A percentile compares a stretch with the other conserved stretches of the same genome.
phyloP scores from a whole-genome alignment of 1,139 yeast genomes.

The Hyphopichia wangnamkhiaoensis region DNA sequence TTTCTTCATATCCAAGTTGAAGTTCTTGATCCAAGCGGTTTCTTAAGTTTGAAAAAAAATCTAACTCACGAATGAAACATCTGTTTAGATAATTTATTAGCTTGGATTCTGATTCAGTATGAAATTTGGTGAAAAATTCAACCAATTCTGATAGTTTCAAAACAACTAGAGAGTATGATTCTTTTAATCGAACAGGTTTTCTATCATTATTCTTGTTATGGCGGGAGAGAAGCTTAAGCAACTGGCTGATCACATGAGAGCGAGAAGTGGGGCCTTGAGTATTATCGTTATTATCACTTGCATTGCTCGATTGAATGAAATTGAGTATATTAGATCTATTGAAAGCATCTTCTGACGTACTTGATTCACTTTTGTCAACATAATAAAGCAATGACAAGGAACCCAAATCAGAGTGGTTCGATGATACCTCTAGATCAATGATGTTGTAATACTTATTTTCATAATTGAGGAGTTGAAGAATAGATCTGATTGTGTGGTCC shows the following conservation, averaged over 20 bases:
- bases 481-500: constrained; percentile 13
- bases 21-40: constrained; percentile 14
- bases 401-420: constrained; percentile 8
- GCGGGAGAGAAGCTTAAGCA: constrained; percentile 14
- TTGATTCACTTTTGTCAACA: constrained; percentile 2
- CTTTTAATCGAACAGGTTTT: constrained; percentile 21
- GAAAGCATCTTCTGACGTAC: constrained; percentile 1
- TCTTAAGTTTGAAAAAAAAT: constrained; percentile 18
- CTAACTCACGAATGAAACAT: constrained; percentile 23
- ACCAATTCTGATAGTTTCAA: constrained; percentile 20
- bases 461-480: constrained; percentile 18
- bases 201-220: constrained; percentile 11
- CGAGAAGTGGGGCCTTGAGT: not conserved
- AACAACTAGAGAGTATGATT: constrained; percentile 20
- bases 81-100: constrained; percentile 20
- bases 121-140: constrained; percentile 20
- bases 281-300: not conserved
- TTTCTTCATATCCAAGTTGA: constrained; percentile 21
- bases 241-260: constrained; percentile 9
- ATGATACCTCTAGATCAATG: constrained; percentile 11
- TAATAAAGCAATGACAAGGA: constrained; percentile 9
- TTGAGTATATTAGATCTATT: constrained; percentile 14
- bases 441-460: constrained; percentile 13
- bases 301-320: constrained; percentile 13
- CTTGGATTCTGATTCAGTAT: constrained; percentile 20